Conservation (phyloP, 805 yeast species). For the Schwanniomyces vanrijiae region DNA sequence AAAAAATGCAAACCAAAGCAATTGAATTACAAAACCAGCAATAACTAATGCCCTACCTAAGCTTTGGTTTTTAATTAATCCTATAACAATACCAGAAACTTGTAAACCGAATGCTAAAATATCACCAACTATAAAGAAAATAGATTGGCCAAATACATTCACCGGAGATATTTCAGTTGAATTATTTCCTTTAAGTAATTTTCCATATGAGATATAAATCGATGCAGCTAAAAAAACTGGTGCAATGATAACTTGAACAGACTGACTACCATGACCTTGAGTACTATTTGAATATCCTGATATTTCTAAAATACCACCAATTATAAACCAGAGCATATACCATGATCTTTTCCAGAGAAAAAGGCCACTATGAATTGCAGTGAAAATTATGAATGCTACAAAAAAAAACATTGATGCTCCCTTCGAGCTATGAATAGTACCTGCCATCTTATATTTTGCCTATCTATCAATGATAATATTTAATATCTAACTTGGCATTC, state of each 20-base stretch:
- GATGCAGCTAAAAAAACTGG: slow-evolving; percentile 5
- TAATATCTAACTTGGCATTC: no score
- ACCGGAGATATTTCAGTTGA: slow-evolving; percentile 12
- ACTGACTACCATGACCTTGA: slow-evolving; percentile 2
- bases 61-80: slow-evolving; percentile 10
- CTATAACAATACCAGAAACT: slow-evolving; percentile 28
- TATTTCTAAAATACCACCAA: slow-evolving; percentile 4
- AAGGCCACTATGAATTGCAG: neutral
- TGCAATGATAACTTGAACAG: slow-evolving; percentile 3
- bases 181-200: slow-evolving; percentile 2
- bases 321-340: slow-evolving; percentile 4
- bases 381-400: neutral
- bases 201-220: slow-evolving; percentile 1
- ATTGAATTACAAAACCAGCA: slow-evolving; percentile 24
- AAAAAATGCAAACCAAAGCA: slow-evolving; percentile 26
- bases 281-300: neutral
- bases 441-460: neutral
- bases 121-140: slow-evolving; percentile 28
- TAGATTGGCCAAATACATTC: slow-evolving; percentile 14
- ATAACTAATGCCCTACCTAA: slow-evolving; percentile 1
- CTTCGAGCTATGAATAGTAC: neutral
- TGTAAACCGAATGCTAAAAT: slow-evolving; percentile 26
- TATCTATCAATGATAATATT: no score
- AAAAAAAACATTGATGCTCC: neutral
- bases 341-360: slow-evolving; percentile 4